These are phyloP conservation scores for Neonectria punicea DNA, from an alignment of 2,329 filamentous ascomycete species.

Conservation along the genomic window DNA sequence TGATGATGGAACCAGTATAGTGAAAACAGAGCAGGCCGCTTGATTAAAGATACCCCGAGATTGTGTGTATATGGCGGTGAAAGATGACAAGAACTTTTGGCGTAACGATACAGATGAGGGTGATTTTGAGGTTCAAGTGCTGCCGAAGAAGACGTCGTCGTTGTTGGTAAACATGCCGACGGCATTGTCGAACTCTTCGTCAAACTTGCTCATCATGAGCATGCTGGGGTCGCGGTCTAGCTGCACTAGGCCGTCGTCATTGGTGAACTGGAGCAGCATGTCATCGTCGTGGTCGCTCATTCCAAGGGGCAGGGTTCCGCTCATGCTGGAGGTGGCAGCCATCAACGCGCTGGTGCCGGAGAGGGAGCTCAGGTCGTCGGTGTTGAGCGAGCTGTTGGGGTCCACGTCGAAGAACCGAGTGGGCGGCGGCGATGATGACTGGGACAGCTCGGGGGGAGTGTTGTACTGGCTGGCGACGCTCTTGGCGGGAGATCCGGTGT, in stretches of 20 bases:
- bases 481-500: slow-evolving; percentile 60
- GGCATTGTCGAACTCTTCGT: slow-evolving; percentile 61
- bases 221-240: slow-evolving; percentile 59
- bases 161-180: slow-evolving; percentile 63
- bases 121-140: slow-evolving; percentile 34
- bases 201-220: slow-evolving; percentile 64
- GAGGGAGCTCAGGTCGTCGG: slow-evolving; percentile 47
- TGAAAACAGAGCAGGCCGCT: slow-evolving; percentile 19
- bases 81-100: slow-evolving; percentile 27
- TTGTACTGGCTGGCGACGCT: slow-evolving; percentile 63
- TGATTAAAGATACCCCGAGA: slow-evolving; percentile 27
- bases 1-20: slow-evolving; percentile 21
- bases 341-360: slow-evolving; percentile 47
- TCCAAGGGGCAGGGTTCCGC: slow-evolving; percentile 46
- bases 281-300: slow-evolving; percentile 57
- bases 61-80: slow-evolving; percentile 18
- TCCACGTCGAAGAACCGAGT: slow-evolving; percentile 61
- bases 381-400: slow-evolving; percentile 47
- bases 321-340: slow-evolving; percentile 45
- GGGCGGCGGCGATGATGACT: slow-evolving; percentile 66
- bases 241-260: slow-evolving; percentile 55
- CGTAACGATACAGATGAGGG: slow-evolving; percentile 7
- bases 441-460: slow-evolving; percentile 69
- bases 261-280: slow-evolving; percentile 55
- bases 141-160: slow-evolving; percentile 65